phyloP scores from a whole-genome alignment of 768 basidiomycete genomes.

The Auriscalpium microsporum region DNA sequence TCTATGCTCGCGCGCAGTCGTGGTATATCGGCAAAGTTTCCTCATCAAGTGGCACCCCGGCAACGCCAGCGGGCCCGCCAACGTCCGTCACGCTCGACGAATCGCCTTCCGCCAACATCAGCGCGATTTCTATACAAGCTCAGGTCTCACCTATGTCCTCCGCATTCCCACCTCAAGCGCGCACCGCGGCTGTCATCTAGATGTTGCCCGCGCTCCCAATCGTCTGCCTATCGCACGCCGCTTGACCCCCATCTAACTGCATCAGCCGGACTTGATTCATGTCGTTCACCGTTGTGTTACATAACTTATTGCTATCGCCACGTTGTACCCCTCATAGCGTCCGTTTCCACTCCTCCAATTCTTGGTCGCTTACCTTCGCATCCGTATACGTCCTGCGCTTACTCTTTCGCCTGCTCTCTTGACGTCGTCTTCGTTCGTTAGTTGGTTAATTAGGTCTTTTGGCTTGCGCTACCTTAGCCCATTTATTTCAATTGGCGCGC shows the following conservation, averaged over 20 bases:
- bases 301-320: neutral
- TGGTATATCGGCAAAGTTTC: conserved; percentile 94
- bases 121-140: conserved; percentile 35
- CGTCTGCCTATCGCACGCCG: neutral
- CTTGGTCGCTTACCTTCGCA: too few relatives aligned
- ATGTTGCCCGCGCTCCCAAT: neutral
- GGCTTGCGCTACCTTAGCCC: conserved; percentile 1
- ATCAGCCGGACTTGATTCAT: neutral
- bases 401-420: neutral
- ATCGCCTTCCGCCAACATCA: conserved; percentile 13
- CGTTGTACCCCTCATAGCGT: neutral
- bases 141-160: conserved; percentile 75
- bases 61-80: conserved; percentile 33
- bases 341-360: neutral
- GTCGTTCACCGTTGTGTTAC: neutral
- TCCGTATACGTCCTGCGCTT: neutral
- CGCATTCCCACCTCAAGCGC: conserved; percentile 52
- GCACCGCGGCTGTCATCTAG: conserved; percentile 14
- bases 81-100: conserved; percentile 17
- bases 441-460: neutral
- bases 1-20: conserved; percentile 35
- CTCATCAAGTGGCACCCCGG: conserved; percentile 29
- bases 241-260: neutral
- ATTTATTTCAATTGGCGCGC: conserved; percentile 6
- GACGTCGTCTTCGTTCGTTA: neutral